phyloP scores from a whole-genome alignment of 768 basidiomycete species.

The Russula sp. region DNA sequence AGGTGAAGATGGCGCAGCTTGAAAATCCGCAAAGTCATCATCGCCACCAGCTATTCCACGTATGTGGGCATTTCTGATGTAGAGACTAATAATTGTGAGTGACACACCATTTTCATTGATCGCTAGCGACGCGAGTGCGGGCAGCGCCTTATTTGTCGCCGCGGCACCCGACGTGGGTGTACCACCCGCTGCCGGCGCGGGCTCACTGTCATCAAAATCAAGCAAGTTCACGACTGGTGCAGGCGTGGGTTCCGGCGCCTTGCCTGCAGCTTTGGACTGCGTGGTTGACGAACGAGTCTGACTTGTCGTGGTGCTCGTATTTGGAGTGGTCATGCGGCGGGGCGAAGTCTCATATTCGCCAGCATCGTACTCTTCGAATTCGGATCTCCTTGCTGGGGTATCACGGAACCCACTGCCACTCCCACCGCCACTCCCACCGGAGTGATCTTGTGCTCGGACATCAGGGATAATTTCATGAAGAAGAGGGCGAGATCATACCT shows the following conservation, averaged over 20 bases:
- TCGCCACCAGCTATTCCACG: conserved; percentile 40
- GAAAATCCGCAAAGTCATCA: conserved; percentile 87
- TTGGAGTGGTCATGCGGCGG: conserved; percentile 42
- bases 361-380: conserved; percentile 93
- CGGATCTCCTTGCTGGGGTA: conserved; percentile 47
- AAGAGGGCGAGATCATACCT: conserved; percentile 14
- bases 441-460: conserved; percentile 22
- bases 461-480: conserved; percentile 10
- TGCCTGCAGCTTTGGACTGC: conserved; percentile 24
- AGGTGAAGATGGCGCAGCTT: conserved; percentile 58
- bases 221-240: conserved; percentile 60
- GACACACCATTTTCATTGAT: conserved; percentile 32
- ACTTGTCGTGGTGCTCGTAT: conserved; percentile 36
- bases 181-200: conserved; percentile 32
- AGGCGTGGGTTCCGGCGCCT: conserved; percentile 46
- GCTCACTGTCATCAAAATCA: conserved; percentile 70
- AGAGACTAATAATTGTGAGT: not conserved
- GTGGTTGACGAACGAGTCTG: conserved; percentile 36
- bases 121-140: conserved; percentile 39
- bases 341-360: conserved; percentile 78
- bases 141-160: conserved; percentile 52
- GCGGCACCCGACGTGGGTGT: conserved; percentile 32
- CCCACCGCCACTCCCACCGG: conserved; percentile 43
- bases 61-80: not conserved
- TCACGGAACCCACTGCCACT: conserved; percentile 63